These are phyloP conservation scores for Suillus decipiens DNA, from an alignment of 768 basidiomycete genomes.

Conservation along the genomic window DNA sequence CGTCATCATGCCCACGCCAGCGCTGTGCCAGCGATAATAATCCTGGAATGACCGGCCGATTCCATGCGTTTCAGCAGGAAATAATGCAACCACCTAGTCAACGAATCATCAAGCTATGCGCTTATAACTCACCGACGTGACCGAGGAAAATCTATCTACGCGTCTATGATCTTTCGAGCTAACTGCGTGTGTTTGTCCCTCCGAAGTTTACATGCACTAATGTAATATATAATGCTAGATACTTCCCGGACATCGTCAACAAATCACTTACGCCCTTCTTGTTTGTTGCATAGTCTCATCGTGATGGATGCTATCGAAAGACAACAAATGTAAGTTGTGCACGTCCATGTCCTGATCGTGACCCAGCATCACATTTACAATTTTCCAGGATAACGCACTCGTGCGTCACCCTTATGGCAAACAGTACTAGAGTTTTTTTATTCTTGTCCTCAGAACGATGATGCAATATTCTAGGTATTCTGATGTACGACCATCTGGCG, in stretches of 20 bases:
- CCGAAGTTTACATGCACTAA: not conserved
- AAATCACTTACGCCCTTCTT: not conserved
- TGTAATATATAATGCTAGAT: not conserved
- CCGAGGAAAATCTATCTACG: not conserved
- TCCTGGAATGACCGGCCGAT: not conserved
- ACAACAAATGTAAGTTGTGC: not conserved
- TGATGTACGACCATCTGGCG: conserved; percentile 32
- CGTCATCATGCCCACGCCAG: not conserved
- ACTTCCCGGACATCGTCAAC: not conserved
- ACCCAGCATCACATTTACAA: not conserved
- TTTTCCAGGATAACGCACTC: conserved; percentile 6
- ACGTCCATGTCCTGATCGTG: not conserved
- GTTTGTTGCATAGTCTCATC: not conserved
- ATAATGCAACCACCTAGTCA: not conserved
- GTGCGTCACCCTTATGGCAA: conserved; percentile 5
- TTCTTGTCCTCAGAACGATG: not conserved
- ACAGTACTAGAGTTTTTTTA: conserved; percentile 5
- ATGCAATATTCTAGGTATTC: conserved; percentile 19
- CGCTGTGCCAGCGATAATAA: not conserved
- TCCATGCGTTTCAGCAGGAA: not conserved
- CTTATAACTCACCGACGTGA: not conserved
- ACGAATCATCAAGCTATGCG: not conserved
- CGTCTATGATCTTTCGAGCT: not conserved
- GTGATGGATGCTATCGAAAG: not conserved
- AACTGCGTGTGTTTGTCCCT: not conserved